Base-by-base conservation (phyloP, 768 basidiomycete species). In the Serendipita sp. region DNA sequence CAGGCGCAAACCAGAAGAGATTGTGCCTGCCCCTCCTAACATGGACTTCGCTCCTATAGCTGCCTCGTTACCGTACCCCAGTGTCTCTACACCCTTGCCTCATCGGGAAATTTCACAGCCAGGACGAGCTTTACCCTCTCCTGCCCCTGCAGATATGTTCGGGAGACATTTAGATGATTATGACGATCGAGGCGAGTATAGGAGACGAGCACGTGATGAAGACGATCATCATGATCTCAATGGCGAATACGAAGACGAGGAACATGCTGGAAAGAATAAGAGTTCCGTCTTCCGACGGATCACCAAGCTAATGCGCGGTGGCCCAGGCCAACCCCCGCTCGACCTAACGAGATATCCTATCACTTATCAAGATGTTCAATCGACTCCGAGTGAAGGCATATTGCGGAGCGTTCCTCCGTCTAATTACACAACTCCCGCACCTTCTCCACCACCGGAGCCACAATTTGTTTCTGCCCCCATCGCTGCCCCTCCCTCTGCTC, bases 11-110 rank as follows among this genome's bases (percentile, higher is more conserved):
- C 56, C 30, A 4, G 56, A 60, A 37, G 56, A 60, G 16, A 60
- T 60, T n/a, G 34, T 37, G 13, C 56, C 18, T 34, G 56, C 56
- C 28, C 56, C 56, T n/a, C 28, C 24, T 11, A 30, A 60, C 4
- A 60, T 60, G 56, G 56, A 60, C 18, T 60, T 60, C 35, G 56
- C 56, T n/a, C 56, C 56, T 11, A 34, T 60, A 10, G 56, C 56
- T 30, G 4, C 18, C 4, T 38, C 28, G 18, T 38, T 60, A 34
- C 56, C 56, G 8, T 38, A 38, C 37, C 28, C 37, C 10, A 38
- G 30, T 3, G 37, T 60, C 8, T 10, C 56, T 24, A 60, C 56
- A n/a, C 56, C 56, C 4, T 18, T 60, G 10, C 56, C 56, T 8
- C 56, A 60, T n/a, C 16, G 30, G n/a, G 30, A 60, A 37, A 60